Conservation (phyloP, 228 moss, liverwort and hornwort genomes). For the Sphagnum fallax region DNA sequence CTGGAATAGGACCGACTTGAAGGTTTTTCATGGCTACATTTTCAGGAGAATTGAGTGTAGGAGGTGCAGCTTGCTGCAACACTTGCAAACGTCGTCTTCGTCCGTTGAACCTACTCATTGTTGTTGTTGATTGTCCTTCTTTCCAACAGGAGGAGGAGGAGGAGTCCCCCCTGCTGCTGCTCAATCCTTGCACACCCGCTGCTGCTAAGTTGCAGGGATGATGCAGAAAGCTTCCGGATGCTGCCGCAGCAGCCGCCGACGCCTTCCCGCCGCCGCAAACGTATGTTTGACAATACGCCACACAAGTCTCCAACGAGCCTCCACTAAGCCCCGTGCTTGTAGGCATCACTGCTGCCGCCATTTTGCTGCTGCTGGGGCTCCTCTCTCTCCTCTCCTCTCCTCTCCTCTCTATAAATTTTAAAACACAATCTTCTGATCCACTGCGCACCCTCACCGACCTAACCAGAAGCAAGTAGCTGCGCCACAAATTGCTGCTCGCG, state of each 20-base stretch:
- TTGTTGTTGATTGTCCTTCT: no score
- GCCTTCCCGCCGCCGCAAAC: background rate
- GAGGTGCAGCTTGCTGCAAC: constrained; percentile 31
- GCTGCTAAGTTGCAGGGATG: constrained; percentile 8
- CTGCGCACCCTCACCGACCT: background rate
- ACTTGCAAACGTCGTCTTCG: constrained; percentile 21
- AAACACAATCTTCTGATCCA: background rate
- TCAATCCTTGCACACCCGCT: constrained; percentile 9
- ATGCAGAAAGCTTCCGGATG: background rate
- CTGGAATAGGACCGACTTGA: constrained; percentile 14
- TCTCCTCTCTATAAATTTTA: background rate
- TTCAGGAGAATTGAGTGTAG: constrained; percentile 20
- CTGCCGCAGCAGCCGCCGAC: background rate
- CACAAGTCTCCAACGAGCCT: constrained; percentile 24
- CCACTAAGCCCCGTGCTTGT: constrained; percentile 20
- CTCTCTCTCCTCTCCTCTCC: background rate
- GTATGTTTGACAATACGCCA: constrained; percentile 20
- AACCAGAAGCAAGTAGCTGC: background rate
- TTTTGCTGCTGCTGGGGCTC: background rate
- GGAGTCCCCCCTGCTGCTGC: constrained; percentile 15
- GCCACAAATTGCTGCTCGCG: no score
- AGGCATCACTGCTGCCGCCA: constrained; percentile 10
- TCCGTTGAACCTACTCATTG: constrained; percentile 3
- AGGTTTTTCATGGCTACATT: constrained; percentile 24
- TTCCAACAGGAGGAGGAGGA: constrained; percentile 1